Conservation (phyloP, 352 stramenopile genomes). For the Phytopythium vexans region DNA sequence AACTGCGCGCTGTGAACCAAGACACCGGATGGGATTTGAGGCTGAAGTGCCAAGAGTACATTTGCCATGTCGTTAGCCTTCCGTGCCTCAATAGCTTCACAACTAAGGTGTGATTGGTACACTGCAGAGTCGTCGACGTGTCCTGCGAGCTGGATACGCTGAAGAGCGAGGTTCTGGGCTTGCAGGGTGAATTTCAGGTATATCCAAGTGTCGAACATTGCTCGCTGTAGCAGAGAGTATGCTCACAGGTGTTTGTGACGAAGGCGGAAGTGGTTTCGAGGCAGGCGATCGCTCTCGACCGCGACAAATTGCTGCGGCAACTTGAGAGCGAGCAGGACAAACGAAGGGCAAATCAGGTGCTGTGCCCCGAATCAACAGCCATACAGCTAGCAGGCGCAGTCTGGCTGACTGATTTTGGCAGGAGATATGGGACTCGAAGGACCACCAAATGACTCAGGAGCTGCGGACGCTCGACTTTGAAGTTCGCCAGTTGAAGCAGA, state of each 20-base stretch:
- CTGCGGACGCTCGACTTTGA: conserved; percentile 54
- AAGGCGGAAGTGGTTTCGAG: conserved; percentile 50
- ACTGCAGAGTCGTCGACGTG: conserved; percentile 25
- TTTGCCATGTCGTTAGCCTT: background rate
- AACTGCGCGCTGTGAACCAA: conserved; percentile 30
- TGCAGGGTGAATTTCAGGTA: conserved; percentile 54
- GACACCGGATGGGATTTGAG: conserved; percentile 24
- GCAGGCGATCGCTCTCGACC: conserved; percentile 40
- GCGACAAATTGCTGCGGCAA: conserved; percentile 36
- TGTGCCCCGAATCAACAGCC: background rate
- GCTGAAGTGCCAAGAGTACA: conserved; percentile 32
- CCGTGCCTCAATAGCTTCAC: background rate
- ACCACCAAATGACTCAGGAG: conserved; percentile 39
- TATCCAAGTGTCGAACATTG: background rate
- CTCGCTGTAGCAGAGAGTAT: background rate
- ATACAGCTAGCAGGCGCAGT: background rate
- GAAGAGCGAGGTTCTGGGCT: conserved; percentile 30
- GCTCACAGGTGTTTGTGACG: background rate
- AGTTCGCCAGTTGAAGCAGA: conserved; percentile 39
- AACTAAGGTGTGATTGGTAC: background rate
- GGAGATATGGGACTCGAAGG: conserved; percentile 11
- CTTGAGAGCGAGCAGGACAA: conserved; percentile 33
- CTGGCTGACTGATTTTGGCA: background rate
- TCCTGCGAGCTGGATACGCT: conserved; percentile 30
- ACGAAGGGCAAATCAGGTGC: conserved; percentile 40